A percentile compares a stretch with the other conserved stretches of the same genome.
Conservation (phyloP, 176 grass and related monocot species). For the Aegilops speltoides region DNA sequence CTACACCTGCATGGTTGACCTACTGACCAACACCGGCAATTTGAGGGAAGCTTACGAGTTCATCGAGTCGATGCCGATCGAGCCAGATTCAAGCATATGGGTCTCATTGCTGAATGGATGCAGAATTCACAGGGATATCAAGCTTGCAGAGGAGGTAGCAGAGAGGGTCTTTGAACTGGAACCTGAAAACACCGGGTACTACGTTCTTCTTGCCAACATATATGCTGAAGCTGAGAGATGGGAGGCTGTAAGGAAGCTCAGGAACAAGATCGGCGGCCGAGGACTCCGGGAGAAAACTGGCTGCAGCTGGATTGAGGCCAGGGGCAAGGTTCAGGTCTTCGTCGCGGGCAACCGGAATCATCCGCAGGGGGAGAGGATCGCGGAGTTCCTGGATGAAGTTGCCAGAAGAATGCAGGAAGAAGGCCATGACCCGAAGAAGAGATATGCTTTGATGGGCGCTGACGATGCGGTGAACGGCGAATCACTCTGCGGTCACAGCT, state of each 20-base stretch:
- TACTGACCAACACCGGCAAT: conserved; percentile 58
- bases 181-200: conserved; percentile 82
- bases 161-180: conserved; percentile 71
- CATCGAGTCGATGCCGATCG: conserved; percentile 70
- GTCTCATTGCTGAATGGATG: conserved; percentile 68
- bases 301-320: conserved; percentile 79
- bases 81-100: conserved; percentile 79
- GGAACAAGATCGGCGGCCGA: conserved; percentile 45
- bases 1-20: conserved; percentile 73
- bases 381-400: conserved; percentile 56
- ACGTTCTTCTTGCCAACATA: conserved; percentile 84
- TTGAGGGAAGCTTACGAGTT: conserved; percentile 67
- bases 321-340: conserved; percentile 70
- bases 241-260: conserved; percentile 74
- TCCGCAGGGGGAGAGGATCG: conserved; percentile 52
- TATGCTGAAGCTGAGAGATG: conserved; percentile 85
- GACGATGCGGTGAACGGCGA: conserved; percentile 49
- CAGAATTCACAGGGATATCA: conserved; percentile 72
- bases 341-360: conserved; percentile 45
- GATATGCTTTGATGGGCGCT: conserved; percentile 56
- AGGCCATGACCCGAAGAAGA: conserved; percentile 51
- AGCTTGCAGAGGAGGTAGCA: conserved; percentile 77
- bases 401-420: conserved; percentile 54
- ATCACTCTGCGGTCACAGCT: conserved; percentile 77
- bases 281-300: conserved; percentile 54